These are phyloP conservation scores for Lasiosphaeria miniovina DNA, from an alignment of 495 filamentous ascomycete species.

Conservation along the genomic window DNA sequence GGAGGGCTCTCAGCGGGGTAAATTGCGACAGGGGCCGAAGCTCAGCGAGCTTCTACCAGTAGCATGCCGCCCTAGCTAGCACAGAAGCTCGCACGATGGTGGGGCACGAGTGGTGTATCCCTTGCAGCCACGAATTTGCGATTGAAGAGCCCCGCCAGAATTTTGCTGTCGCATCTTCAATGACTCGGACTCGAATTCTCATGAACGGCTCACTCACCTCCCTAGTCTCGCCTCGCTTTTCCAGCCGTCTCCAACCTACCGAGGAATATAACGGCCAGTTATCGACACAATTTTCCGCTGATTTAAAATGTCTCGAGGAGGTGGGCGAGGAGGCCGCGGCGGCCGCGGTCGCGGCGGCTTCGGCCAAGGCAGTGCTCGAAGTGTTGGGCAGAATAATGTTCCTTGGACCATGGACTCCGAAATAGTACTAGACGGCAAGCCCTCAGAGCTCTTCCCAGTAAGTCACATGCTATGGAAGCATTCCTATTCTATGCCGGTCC, in stretches of 20 bases:
- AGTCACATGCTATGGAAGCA: constrained; percentile 2
- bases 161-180: constrained; percentile 1
- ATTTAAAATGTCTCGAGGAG: constrained; percentile 31
- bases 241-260: neutral
- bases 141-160: constrained; percentile 16
- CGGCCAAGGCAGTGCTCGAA: constrained; percentile 31
- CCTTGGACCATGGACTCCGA: constrained; percentile 32
- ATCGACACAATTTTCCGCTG: neutral
- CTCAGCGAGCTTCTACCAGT: neutral
- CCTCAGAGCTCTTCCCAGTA: constrained; percentile 43
- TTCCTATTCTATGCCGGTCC: neutral
- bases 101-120: neutral
- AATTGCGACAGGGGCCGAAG: neutral
- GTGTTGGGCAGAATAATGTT: constrained; percentile 27
- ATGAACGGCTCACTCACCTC: neutral
- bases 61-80: neutral
- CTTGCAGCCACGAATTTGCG: neutral
- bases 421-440: constrained; percentile 38
- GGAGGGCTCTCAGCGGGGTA: neutral
- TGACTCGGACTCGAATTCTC: neutral
- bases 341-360: constrained; percentile 36
- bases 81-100: neutral
- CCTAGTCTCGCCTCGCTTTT: neutral
- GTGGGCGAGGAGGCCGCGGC: constrained; percentile 34
- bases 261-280: neutral